Evolutionary conservation across 305 asterid genomes (phyloP).

Genomic region (Fraxinus albicans): DNA sequence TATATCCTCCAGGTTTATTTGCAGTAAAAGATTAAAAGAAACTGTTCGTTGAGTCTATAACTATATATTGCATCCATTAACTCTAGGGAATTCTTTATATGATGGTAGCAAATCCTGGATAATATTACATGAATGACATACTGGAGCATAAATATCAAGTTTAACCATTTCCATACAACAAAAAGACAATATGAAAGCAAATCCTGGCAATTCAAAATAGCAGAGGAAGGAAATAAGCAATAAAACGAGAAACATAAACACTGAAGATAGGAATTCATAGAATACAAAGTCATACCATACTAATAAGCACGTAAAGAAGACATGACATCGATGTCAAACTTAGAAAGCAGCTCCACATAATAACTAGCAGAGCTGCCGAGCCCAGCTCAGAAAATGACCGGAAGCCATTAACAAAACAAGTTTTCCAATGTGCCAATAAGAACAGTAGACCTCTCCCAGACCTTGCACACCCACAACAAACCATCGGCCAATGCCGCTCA

Average conservation of each 20-base stretch:
- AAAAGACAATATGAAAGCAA: constrained; percentile 5
- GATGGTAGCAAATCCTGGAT: background rate
- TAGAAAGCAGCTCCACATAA: constrained; percentile 98
- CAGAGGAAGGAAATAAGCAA: constrained; percentile 2
- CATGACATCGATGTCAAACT: constrained; percentile 96
- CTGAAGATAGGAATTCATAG: background rate
- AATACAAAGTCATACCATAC: constrained; percentile 69
- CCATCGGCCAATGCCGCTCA: constrained; percentile 95
- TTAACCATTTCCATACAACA: background rate
- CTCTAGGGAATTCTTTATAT: background rate
- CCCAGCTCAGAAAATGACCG: constrained; percentile 74
- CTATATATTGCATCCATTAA: background rate
- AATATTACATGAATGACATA: constrained; percentile 3
- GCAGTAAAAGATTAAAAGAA: background rate
- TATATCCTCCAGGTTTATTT: constrained; percentile 8
- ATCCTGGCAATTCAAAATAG: constrained; percentile 20
- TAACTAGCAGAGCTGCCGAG: constrained; percentile 81
- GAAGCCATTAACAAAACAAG: constrained; percentile 63
- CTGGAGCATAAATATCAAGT: constrained; percentile 21
- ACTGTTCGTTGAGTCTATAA: constrained; percentile 2
- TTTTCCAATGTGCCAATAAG: constrained; percentile 75
- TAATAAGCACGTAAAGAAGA: constrained; percentile 86
- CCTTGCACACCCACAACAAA: constrained; percentile 75
- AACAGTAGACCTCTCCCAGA: constrained; percentile 51
- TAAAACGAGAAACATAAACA: constrained; percentile 1